Percentiles rank a stretch among this genome's conserved stretches.
phyloP scores from a whole-genome alignment of 768 basidiomycete genomes.

The Mycena crocata region DNA sequence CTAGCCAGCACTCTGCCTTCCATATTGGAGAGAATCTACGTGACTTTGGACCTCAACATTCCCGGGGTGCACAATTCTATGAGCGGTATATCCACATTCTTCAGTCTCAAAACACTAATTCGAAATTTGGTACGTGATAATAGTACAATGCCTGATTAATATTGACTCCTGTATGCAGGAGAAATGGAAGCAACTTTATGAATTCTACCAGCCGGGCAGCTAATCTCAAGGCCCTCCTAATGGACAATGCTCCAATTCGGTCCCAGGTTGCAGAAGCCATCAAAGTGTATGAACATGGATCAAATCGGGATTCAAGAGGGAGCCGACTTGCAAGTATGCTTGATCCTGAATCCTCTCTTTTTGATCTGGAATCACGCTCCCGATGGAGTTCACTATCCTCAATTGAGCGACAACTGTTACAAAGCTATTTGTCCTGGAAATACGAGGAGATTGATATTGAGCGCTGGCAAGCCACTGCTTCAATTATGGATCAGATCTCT shows the following conservation, averaged over 20 bases:
- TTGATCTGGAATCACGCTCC: neutral
- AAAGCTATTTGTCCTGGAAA: neutral
- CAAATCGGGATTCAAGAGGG: neutral
- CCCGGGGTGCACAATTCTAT: constrained; percentile 22
- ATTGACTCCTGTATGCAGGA: constrained; percentile 10
- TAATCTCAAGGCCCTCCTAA: constrained; percentile 22
- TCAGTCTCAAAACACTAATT: constrained; percentile 36
- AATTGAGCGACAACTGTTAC: neutral
- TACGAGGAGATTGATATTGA: neutral
- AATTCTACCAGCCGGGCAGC: constrained; percentile 15
- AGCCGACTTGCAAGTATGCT: constrained; percentile 13
- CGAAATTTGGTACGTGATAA: constrained; percentile 31
- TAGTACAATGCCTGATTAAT: neutral
- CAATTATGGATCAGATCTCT: constrained; percentile 10
- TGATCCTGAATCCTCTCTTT: neutral
- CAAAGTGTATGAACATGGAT: neutral
- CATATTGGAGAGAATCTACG: constrained; percentile 42
- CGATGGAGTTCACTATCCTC: constrained; percentile 5
- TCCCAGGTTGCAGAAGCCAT: constrained; percentile 3
- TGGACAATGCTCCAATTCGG: constrained; percentile 8
- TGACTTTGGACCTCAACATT: constrained; percentile 44
- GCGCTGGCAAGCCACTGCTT: neutral
- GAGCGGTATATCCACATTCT: constrained; percentile 36
- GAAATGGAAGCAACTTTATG: constrained; percentile 32
- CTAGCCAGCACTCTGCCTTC: constrained; percentile 46